These are phyloP conservation scores for Nakaseomyces uthaithaninus DNA, from an alignment of 1,139 yeast genomes.

Conservation along the genomic window DNA sequence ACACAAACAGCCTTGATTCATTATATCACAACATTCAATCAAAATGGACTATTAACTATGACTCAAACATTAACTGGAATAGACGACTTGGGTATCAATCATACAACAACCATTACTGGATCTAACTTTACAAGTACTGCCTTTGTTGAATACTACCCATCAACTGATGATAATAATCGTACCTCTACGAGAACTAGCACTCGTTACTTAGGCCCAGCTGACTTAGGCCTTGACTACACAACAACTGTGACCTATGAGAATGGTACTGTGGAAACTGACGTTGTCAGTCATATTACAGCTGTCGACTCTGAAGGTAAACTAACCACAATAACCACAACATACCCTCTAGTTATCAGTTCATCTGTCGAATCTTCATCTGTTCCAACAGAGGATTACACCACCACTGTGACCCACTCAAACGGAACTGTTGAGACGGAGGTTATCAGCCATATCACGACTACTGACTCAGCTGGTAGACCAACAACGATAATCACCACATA, in stretches of 20 bases:
- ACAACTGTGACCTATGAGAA: not conserved
- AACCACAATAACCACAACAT: too few relatives aligned
- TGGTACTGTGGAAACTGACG: not conserved
- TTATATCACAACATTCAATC: not conserved
- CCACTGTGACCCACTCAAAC: not conserved
- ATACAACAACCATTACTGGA: not conserved
- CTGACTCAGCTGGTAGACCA: too few relatives aligned
- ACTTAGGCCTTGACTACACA: not conserved
- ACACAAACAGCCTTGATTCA: not conserved
- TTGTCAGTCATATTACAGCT: not conserved
- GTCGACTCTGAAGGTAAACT: too few relatives aligned
- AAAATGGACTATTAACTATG: not conserved
- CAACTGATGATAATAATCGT: not conserved
- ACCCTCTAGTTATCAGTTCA: too few relatives aligned
- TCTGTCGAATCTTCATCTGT: too few relatives aligned
- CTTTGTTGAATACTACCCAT: slow-evolving; percentile 1
- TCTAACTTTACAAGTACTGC: not conserved
- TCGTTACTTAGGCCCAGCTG: not conserved
- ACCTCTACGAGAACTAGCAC: not conserved
- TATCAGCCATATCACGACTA: not conserved
- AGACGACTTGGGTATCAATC: not conserved
- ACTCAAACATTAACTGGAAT: not conserved
- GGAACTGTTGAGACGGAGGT: not conserved
- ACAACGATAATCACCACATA: too few relatives aligned
- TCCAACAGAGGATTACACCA: not conserved